These are phyloP conservation scores for Pseudohalonectria lignicola DNA, from an alignment of 2,329 filamentous ascomycete genomes.

Conservation along the genomic window DNA sequence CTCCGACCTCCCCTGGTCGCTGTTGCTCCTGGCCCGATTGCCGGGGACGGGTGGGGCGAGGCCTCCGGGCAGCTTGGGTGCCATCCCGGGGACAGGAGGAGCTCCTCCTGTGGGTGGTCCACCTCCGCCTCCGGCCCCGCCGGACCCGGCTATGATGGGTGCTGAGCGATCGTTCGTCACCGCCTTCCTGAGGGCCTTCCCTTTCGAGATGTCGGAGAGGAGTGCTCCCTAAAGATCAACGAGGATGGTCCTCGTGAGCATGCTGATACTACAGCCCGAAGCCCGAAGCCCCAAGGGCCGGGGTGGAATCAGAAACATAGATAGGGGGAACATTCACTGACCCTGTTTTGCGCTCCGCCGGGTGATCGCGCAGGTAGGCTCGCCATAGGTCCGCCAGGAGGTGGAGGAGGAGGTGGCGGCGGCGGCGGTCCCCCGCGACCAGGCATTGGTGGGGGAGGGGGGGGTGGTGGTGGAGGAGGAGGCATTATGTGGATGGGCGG, in stretches of 20 bases:
- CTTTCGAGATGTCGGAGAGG: slow-evolving; percentile 79
- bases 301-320: background rate
- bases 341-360: too few relatives aligned
- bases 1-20: slow-evolving; percentile 43
- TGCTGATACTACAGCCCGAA: too few relatives aligned
- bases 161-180: slow-evolving; percentile 89
- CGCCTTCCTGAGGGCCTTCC: slow-evolving; percentile 68
- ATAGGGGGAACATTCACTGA: too few relatives aligned
- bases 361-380: slow-evolving; percentile 47
- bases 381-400: slow-evolving; percentile 28
- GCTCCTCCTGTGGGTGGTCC: slow-evolving; percentile 18
- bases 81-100: slow-evolving; percentile 57
- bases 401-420: slow-evolving; percentile 56
- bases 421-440: slow-evolving; percentile 46
- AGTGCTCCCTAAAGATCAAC: slow-evolving; percentile 61
- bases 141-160: slow-evolving; percentile 51
- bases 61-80: slow-evolving; percentile 47
- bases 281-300: too few relatives aligned
- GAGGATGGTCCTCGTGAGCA: too few relatives aligned
- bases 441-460: slow-evolving; percentile 54
- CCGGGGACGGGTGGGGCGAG: slow-evolving; percentile 62
- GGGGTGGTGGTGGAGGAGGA: slow-evolving; percentile 39
- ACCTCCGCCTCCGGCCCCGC: slow-evolving; percentile 18
- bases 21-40: slow-evolving; percentile 72
- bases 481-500: background rate